Evolutionary conservation across 225 moss, liverwort and hornwort genomes (phyloP), one percentile per base, ranked within the genome.

Genomic region (Climacium dendroides): DNA sequence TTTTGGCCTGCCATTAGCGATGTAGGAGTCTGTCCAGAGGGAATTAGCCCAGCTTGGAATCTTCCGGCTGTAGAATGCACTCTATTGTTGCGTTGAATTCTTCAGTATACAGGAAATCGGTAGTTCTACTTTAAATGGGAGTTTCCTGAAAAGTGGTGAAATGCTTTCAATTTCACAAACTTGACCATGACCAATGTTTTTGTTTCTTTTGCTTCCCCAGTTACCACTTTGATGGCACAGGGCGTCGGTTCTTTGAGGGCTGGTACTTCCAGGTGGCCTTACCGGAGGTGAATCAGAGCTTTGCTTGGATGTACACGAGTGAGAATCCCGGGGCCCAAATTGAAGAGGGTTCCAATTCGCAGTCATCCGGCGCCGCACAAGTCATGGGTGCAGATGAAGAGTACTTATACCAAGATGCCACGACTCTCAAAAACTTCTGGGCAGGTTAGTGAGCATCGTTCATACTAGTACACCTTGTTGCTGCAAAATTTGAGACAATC

Each of bases 251-350:
- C 89, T 98, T 98, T 39, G 98, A 98, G 92, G 98, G 91, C 54
- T 98, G 98, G 98, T 97, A 98, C 89, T 96, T 98, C 86, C 95
- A 96, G 89, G 94, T 98, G 72, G 95, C 92, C n/a, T 87, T 98
- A 11, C 97, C 97, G n/a, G 92, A 94, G 71, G 92, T 79, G 41
- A 95, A 98, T 67, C 91, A 98, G 79, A 93, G 96, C 88, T 97
- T 97, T 85, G 97, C 98, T 48, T 98, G 97, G 96, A 97, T 96
- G 96, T 98, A 98, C 89, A 93, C 97, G 35, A 91, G 94, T 70
- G 98, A 98, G 87, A 95, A 97, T 86, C 97, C 98, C 17, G 98
- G 97, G 57, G 54, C 69, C 16, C 69, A 81, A 59, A 19, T 53
- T 76, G 90, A 64, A 54, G 93, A 94, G 19, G 87, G 81, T 16